Base-by-base conservation (phyloP, 768 basidiomycete species). In the Melanogaster broomeanus region DNA sequence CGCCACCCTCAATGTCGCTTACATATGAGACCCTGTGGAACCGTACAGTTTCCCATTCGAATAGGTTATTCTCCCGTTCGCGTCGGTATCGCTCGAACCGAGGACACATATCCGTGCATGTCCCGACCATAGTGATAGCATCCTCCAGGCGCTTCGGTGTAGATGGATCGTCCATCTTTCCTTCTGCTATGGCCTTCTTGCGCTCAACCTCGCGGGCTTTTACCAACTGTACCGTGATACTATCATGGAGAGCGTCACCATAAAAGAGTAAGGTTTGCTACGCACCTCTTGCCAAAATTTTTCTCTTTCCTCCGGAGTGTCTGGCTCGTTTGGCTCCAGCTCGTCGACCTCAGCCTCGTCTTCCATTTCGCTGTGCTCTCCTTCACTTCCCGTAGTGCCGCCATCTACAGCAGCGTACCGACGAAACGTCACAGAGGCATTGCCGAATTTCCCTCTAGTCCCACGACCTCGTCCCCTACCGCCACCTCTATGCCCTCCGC, bases 91-190 rank as follows among this genome's bases (percentile, higher is more conserved):
- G 80, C 69, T 98, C 96, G 62, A 92, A 97, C 37, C 88, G 83
- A 3, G 95, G 94, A 65, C 95, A 98, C 93, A 98, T 97, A 53
- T 90, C 87, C 73, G 78, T 72, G 63, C 96, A 98, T 1, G 93
- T 95, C 21, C 95, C 95, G 13, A 90, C 82, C 66, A 98, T 87
- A n/a, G 87, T 87, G 49, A 95, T 93, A 16, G 95, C 94, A 57
- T 96, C 87, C 59, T 90, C 90, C 3, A 97, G 77, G 13, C 87
- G 79, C 63, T 88, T 87, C 2, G 88, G 84, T 10, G 86, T 85
- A 37, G 79, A 63, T 0, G 93, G 94, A 63, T 93, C 92, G 55
- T 91, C 88, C 82, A 97, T 93, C 62, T 89, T 85, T 6, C 93
- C 92, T 31, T 87, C 82, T 1, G 84, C 77, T 48, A 97, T 93